Evolutionary conservation across 257 asterid genomes (phyloP).

Genomic region (Solanum chilense): DNA sequence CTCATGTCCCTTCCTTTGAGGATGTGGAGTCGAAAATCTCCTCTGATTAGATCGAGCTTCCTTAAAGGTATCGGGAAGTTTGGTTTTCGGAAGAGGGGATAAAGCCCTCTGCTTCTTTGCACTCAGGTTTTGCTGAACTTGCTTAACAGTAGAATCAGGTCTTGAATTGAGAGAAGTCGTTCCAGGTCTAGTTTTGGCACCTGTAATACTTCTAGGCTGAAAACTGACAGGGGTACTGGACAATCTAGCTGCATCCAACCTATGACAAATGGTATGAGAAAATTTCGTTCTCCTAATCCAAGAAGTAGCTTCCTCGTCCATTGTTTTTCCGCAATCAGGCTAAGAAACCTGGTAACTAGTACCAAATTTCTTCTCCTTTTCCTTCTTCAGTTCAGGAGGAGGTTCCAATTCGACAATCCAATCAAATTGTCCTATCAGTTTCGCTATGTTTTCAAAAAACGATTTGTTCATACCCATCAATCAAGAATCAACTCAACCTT

Average conservation of each 20-base stretch:
- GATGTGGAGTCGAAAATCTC: conserved; percentile 32
- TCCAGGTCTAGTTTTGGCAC: conserved; percentile 19
- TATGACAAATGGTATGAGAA: conserved; percentile 63
- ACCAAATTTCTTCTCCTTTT: neutral
- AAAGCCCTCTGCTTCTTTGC: conserved; percentile 50
- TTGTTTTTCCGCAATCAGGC: neutral
- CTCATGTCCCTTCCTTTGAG: conserved; percentile 10
- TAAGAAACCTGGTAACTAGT: neutral
- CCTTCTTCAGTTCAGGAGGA: conserved; percentile 13
- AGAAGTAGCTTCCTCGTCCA: conserved; percentile 64
- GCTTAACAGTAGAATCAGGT: conserved; percentile 28
- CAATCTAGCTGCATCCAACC: conserved; percentile 43
- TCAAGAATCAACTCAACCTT: conserved; percentile 12
- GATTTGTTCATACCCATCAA: conserved; percentile 24
- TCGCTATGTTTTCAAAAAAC: conserved; percentile 6
- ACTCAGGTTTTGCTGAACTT: conserved; percentile 29
- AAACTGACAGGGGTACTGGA: conserved; percentile 18
- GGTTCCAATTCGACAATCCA: conserved; percentile 18
- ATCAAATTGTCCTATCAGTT: conserved; percentile 1
- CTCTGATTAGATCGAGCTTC: conserved; percentile 57
- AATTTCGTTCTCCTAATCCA: conserved; percentile 73
- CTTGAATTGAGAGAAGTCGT: conserved; percentile 1
- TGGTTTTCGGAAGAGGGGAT: conserved; percentile 57
- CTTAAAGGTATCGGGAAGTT: conserved; percentile 56
- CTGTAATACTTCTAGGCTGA: conserved; percentile 7